Conservation (phyloP, 2,329 filamentous ascomycete species). For the Gaeumannomyces sp. region DNA sequence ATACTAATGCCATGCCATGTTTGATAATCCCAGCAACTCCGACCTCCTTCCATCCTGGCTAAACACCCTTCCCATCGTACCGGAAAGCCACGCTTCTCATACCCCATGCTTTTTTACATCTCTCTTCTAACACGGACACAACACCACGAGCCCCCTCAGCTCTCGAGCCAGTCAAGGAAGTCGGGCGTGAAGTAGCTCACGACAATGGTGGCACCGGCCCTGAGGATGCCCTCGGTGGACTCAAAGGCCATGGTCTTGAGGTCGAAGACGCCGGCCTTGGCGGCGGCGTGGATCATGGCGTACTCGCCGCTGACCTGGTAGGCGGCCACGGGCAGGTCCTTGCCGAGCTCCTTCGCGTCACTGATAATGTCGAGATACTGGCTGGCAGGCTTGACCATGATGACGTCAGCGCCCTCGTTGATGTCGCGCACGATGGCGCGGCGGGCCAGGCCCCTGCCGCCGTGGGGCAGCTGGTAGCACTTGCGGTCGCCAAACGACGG, state of each 20-base stretch:
- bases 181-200: constrained; percentile 92
- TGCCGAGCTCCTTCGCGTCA: constrained; percentile 90
- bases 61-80: too few relatives aligned
- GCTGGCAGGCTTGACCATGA: constrained; percentile 98
- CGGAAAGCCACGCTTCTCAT: too few relatives aligned
- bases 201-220: constrained; percentile 88
- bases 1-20: too few relatives aligned
- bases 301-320: constrained; percentile 98
- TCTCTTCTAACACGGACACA: too few relatives aligned
- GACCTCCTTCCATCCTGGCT: too few relatives aligned
- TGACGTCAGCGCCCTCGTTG: constrained; percentile 88
- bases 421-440: constrained; percentile 89
- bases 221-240: constrained; percentile 84
- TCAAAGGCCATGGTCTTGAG: constrained; percentile 93
- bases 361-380: constrained; percentile 97
- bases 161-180: constrained; percentile 57
- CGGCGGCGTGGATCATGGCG: constrained; percentile 94
- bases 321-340: constrained; percentile 85
- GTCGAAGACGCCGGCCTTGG: constrained; percentile 94
- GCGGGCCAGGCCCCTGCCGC: constrained; percentile 83
- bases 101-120: too few relatives aligned
- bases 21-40: too few relatives aligned
- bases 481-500: constrained; percentile 91
- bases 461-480: constrained; percentile 94
- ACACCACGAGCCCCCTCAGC: constrained; percentile 6